Evolutionary conservation across 352 stramenopile genomes (phyloP), one percentile per base, ranked within the genome.

Genomic region (Peronosclerospora sorghi): DNA sequence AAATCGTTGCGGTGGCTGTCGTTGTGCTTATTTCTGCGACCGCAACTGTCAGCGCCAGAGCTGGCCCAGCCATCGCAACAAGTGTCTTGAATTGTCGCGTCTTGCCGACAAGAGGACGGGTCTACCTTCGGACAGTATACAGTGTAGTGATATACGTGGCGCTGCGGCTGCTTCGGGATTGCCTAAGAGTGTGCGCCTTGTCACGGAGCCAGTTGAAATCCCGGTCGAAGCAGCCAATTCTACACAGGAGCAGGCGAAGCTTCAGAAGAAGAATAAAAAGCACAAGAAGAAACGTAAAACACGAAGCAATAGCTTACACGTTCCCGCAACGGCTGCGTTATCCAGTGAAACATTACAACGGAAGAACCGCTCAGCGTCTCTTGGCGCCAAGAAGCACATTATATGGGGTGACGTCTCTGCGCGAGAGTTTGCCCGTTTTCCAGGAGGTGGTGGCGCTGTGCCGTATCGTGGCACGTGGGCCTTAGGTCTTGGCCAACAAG

Each of bases 401-500:
- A 73, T 82, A 41, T 92, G 80, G 80, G 80, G 80, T 12, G 53
- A 66, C 21, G 75, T 92, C 13, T 56, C 51, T 8, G 77, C 66
- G 2, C 62, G 80, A 15, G 80, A 92, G 56, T 92, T 86, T 58
- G 62, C 62, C 20, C 74, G 80, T 12, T 89, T 87, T 64, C 77
- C 77, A 2, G 80, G 80, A 12, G 80, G 80, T 10, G 80, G 80
- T 35, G 50, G 74, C 14, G 68, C 73, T 13, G 73, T 92, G 8
- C 80, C 80, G 0, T 86, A 88, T 49, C 73, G 89, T 43, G 80
- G 80, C 24, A 86, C 77, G 30, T 92, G 77, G 77, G 77, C 80
- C 0, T 45, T 92, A 5, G 80, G 80, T 1, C 67, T 92, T 2
- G 80, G 80, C 18, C 59, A 57, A 3, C 56, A 52, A n/a, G 42